phyloP scores from a whole-genome alignment of 1,139 yeast species.

The Suhomyces chickasaworum region DNA sequence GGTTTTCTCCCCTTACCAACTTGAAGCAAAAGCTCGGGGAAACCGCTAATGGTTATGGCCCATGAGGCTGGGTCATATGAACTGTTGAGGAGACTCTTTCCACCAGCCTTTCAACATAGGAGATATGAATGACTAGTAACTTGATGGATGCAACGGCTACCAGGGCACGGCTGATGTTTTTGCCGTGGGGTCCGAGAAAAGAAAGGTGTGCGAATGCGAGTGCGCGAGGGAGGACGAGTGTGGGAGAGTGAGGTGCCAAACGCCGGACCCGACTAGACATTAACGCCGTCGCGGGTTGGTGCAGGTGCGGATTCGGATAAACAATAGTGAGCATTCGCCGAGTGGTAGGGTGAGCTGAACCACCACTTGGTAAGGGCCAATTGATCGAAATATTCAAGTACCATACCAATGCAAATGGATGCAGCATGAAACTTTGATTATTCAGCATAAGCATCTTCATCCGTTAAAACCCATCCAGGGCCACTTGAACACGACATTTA shows the following conservation, averaged over 20 bases:
- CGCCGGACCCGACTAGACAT: constrained; percentile 1
- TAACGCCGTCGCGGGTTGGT: neutral
- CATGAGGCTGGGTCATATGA: neutral
- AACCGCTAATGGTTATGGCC: neutral
- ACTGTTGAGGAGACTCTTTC: neutral
- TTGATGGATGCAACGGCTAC: constrained; percentile 9
- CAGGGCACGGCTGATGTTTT: constrained; percentile 16
- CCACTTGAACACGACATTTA: neutral
- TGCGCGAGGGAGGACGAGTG: no score
- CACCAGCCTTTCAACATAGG: neutral
- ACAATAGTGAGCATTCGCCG: neutral
- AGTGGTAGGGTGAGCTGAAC: neutral
- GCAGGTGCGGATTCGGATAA: neutral
- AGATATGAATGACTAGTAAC: neutral
- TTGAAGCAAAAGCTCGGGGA: neutral
- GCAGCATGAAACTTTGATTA: no score
- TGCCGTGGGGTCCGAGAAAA: constrained; percentile 16
- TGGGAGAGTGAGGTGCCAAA: neutral
- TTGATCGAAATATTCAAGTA: no score
- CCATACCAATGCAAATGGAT: no score
- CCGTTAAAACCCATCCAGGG: neutral
- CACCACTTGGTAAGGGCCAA: neutral
- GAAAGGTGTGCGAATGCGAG: no score
- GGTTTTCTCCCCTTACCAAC: constrained; percentile 1
- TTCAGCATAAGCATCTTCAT: neutral